Percentiles rank a stretch among this genome's conserved stretches.
Evolutionary conservation across 2,329 filamentous ascomycete species (phyloP).

Genomic region (Aureobasidium mangrovei): DNA sequence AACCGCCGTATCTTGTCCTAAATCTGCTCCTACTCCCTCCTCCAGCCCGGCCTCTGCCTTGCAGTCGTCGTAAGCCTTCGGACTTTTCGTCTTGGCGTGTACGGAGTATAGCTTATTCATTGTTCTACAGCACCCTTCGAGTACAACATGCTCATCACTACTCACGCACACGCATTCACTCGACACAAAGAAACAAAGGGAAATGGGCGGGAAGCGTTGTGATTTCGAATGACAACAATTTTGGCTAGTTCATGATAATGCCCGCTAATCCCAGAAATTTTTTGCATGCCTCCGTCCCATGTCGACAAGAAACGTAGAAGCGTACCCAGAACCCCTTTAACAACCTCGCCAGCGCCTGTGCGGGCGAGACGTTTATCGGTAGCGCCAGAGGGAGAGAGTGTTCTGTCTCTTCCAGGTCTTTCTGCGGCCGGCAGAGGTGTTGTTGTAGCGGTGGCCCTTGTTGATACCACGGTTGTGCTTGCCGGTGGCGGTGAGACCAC

Average conservation of each 20-base stretch:
- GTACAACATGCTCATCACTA: not conserved
- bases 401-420: slow-evolving; percentile 99
- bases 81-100: too few relatives aligned
- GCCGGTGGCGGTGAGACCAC: slow-evolving; percentile 95
- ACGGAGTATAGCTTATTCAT: too few relatives aligned
- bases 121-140: not conserved
- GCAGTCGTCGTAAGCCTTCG: too few relatives aligned
- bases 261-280: slow-evolving; percentile 14
- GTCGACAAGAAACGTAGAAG: slow-evolving; percentile 4
- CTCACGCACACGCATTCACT: not conserved
- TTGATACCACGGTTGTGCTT: slow-evolving; percentile 99
- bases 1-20: not conserved
- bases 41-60: too few relatives aligned
- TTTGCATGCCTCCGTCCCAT: slow-evolving; percentile 12
- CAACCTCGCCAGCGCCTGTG: slow-evolving; percentile 1
- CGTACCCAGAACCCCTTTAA: slow-evolving; percentile 4
- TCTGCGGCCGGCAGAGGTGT: slow-evolving; percentile 91
- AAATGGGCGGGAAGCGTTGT: slow-evolving; percentile 15
- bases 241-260: slow-evolving; percentile 14
- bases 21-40: too few relatives aligned
- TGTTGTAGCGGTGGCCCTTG: slow-evolving; percentile 99
- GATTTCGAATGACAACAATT: slow-evolving; percentile 12
- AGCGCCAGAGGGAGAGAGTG: slow-evolving; percentile 97
- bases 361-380: slow-evolving; percentile 58
- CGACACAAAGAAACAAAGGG: not conserved